Base-by-base conservation (phyloP, 805 yeast genomes). In the Metschnikowia chrysomelidarum region DNA sequence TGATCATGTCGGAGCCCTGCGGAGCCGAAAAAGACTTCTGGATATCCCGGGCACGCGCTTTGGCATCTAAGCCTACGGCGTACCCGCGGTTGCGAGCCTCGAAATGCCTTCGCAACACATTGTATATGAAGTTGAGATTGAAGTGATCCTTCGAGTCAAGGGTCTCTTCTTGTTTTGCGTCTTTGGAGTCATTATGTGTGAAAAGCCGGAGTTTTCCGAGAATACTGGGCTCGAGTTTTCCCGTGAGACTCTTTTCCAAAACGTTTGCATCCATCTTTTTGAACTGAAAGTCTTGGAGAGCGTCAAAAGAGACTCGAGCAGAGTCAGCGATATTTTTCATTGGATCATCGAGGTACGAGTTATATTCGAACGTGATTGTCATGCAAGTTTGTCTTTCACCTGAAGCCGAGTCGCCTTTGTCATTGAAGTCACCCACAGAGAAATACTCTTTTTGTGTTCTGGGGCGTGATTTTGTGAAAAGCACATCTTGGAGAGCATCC, bases 361-460 rank as follows among this genome's bases (percentile, higher is more conserved):
- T 57, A 43, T 49, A 67, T n/a, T 51, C 52, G 32, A 61, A 64
- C 0, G 67, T 54, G 12, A 65, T 22, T 1, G 72, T 63, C 48
- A 67, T 46, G 34, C 70, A 65, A 0, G 67, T 55, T 11, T 36
- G 45, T 11, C 5, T 18, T 7, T 24, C 24, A n/a, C 32, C 32
- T 8, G n/a, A n/a, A n/a, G 29, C 11, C 19, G 10, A 9, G 20
- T 13, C n/a, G 9, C 5, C 13, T 12, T 19, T 19, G n/a, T 27
- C 31, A 3, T 28, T 22, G 23, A 22, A 11, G n/a, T 39, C 41
- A 17, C 44, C 44, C 21, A 36, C 47, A 6, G 12, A 15, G 19
- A 34, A 40, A 14, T 12, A 25, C 11, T 33, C 36, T 10, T 29
- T 24, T 11, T 15, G 28, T 8, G 28, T 19, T 6, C 18, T 12